Conservation (phyloP, 805 yeast species). For the Wickerhamomyces sydowiorum region DNA sequence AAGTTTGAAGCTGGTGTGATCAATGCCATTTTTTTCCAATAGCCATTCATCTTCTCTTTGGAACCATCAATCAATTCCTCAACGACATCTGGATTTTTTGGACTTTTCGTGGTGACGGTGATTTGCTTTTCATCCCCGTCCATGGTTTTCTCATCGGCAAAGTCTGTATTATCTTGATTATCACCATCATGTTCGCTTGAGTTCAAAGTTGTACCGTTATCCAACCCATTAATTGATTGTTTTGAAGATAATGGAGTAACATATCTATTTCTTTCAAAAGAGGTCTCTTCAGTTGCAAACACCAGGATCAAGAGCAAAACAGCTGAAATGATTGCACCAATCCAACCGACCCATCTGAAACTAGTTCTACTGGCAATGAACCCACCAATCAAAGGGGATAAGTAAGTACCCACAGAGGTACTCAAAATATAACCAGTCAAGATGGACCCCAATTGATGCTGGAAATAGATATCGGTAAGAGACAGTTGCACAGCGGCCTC, state of each 20-base stretch:
- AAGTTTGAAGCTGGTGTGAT: constrained; percentile 56
- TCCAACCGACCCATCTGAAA: constrained; percentile 80
- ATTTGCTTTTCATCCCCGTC: constrained; percentile 3
- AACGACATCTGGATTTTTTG: constrained; percentile 1
- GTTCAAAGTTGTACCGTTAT: constrained; percentile 8
- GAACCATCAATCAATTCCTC: constrained; percentile 33
- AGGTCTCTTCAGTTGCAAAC: constrained; percentile 67
- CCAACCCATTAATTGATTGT: constrained; percentile 12
- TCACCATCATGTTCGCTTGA: constrained; percentile 1
- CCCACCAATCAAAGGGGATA: constrained; percentile 80
- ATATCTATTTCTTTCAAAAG: constrained; percentile 49
- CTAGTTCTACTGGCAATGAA: constrained; percentile 52
- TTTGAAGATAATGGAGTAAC: constrained; percentile 24
- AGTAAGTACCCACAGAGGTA: constrained; percentile 69
- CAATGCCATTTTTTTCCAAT: constrained; percentile 39
- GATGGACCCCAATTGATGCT: constrained; percentile 69
- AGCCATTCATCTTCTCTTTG: constrained; percentile 35
- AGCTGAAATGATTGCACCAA: constrained; percentile 59
- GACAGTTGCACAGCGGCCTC: constrained; percentile 68
- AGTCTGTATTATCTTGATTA: constrained; percentile 1
- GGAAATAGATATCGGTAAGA: constrained; percentile 67
- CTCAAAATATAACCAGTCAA: constrained; percentile 71
- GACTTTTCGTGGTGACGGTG: background rate
- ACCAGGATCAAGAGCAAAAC: constrained; percentile 46
- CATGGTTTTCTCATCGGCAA: constrained; percentile 12